Percentiles rank a stretch among this genome's conserved stretches.
phyloP scores from a whole-genome alignment of 306 rosid species.

The Vigna reflexopilosa region DNA sequence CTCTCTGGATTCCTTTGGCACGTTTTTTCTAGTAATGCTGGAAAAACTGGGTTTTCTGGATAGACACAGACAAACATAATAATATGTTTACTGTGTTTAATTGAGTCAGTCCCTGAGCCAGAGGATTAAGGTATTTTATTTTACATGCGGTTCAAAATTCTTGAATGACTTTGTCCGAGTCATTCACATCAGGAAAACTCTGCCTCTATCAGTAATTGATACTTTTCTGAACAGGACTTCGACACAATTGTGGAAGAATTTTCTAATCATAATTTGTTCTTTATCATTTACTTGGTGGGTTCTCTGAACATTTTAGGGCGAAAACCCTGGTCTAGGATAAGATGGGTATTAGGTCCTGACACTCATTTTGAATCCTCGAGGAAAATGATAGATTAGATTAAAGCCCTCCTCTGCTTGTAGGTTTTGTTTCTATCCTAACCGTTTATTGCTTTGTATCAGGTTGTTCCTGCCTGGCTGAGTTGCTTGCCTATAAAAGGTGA shows the following conservation, averaged over 20 bases:
- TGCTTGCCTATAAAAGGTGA: constrained; percentile 81
- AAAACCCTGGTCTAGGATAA: neutral
- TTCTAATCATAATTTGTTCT: neutral
- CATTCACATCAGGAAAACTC: neutral
- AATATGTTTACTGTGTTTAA: neutral
- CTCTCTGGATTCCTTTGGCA: neutral
- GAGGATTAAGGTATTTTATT: neutral
- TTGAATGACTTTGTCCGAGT: neutral
- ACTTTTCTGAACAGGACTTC: neutral
- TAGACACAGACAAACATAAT: neutral
- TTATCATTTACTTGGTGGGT: neutral
- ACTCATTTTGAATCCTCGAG: neutral
- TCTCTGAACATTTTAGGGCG: constrained; percentile 19
- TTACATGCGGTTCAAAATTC: neutral
- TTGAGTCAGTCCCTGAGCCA: neutral
- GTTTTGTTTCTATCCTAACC: constrained; percentile 36
- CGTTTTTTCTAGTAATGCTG: neutral
- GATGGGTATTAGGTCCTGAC: neutral
- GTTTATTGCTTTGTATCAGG: constrained; percentile 49
- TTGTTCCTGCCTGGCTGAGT: constrained; percentile 76
- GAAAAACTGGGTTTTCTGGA: neutral
- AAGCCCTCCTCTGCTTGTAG: neutral
- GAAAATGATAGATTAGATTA: constrained; percentile 27
- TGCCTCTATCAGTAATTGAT: neutral
- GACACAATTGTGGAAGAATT: neutral